Base-by-base conservation (phyloP, 352 stramenopile species). In the Globisporangium camurandrum region DNA sequence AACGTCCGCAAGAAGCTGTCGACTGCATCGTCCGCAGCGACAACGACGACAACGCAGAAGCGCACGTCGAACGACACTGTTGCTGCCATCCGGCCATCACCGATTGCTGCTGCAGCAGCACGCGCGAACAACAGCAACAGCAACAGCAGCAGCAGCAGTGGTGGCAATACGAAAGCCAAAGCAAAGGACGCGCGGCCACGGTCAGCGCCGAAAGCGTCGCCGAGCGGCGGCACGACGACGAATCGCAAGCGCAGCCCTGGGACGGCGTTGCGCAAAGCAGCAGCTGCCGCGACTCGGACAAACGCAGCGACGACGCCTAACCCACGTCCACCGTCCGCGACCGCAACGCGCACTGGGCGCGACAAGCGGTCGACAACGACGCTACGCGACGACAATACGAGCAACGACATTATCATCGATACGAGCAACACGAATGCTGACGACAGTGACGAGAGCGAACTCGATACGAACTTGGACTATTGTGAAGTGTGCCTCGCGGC, bases 391-490 rank as follows among this genome's bases (percentile, higher is more conserved):
- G 45, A 64, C 28, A 54, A 61, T n/a, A 48, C n/a, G n/a, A n/a
- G 53, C 22, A 22, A 39, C 1, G 58, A 66, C 14, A 46, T 57
- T 7, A 51, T 53, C 0, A 51, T 61, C 41, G 71, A 51, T 9
- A 66, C 69, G 0, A 68, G 83, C 1, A 80, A 67, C 17, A 74
- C 87, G 54, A 61, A 87, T 3, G 81, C 4, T 5, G 51, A 59
- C 11, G 51, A 56, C 1, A 55, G 63, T 39, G 74, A 54, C 0
- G 70, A 84, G 1, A 83, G 69, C 19, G 79, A 91, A 54, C 59
- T 89, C 4, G 81, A 93, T 48, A 69, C 70, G 16, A 93, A 93
- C 47, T 59, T 93, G 28, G 81, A 93, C 59, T 93, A 84, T 44
- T 93, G 81, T 49, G 78, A 85, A 55, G 70, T 93, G 3, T 98